Base-by-base conservation (phyloP, 2,329 filamentous ascomycete genomes). In the Hypocrella siamensis region DNA sequence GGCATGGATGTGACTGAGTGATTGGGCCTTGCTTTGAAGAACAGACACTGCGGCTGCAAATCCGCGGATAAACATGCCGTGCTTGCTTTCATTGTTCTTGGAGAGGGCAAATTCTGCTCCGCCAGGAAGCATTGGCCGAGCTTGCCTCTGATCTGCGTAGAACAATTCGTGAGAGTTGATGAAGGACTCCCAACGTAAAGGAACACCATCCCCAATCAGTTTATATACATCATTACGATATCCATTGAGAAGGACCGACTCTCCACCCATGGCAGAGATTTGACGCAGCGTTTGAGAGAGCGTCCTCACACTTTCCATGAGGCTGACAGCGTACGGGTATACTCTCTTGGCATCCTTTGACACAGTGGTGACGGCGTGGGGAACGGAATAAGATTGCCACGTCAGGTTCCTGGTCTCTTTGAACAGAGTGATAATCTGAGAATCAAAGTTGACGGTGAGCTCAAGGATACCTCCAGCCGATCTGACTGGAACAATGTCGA, bases 331-430 rank as follows among this genome's bases (percentile, higher is more conserved):
- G 48, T 92, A 98, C 0, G 90, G 90, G 46, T 99, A 99, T 4
- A 98, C 90, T 32, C 90, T 75, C 57, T 94, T 93, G n/a, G 90
- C 92, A 52, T 98, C 90, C 54, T 96, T 98, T 1, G 92, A 93
- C 33, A 93, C 84, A 40, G 84, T 96, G 55, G 79, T 92, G 47
- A 98, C 84, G 11, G 82, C 76, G 53, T 98, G 90, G 7, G 92
- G 92, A 17, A 98, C 83, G 35, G 83, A 79, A 52, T 85, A 98
- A 42, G 84, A 90, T 39, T 93, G 76, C 88, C 90, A 98, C 10
- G 84, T 75, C 27, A 99, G 62, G 48, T 98, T 98, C 26, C 92
- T 76, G 17, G 93, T 93, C 60, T 99, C 90, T 51, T 99, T 99
- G 67, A 98, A 99, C 8, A 99, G 63, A 0, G 88, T 86, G 49